phyloP scores from a whole-genome alignment of 2,329 filamentous ascomycete genomes.

The Fusarium kyushuense region DNA sequence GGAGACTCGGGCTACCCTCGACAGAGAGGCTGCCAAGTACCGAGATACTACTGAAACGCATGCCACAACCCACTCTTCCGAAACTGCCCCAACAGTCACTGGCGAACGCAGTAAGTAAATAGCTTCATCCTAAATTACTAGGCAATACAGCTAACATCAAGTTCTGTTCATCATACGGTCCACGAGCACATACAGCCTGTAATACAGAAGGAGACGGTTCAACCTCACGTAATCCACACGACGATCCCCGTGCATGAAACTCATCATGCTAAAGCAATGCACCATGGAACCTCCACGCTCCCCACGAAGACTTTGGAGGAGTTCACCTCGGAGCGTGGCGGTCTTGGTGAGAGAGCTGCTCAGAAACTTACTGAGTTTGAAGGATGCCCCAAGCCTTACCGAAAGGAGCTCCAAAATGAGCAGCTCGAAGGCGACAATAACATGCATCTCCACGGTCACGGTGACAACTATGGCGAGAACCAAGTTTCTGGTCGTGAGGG shows the following conservation, averaged over 20 bases:
- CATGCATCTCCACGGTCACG: constrained; percentile 34
- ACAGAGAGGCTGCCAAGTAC: constrained; percentile 60
- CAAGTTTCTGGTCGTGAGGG: constrained; percentile 15
- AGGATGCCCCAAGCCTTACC: constrained; percentile 65
- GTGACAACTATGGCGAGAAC: constrained; percentile 36
- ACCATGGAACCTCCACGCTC: constrained; percentile 73
- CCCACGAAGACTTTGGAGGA: constrained; percentile 74
- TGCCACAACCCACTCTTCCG: constrained; percentile 46
- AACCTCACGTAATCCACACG: constrained; percentile 77
- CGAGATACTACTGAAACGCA: constrained; percentile 48
- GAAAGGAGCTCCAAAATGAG: constrained; percentile 19
- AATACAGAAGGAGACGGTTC: constrained; percentile 75
- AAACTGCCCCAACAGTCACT: constrained; percentile 43
- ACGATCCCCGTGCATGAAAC: constrained; percentile 79
- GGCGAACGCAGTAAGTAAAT: constrained; percentile 46
- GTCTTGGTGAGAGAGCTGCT: constrained; percentile 65
- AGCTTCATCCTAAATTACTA: too few relatives aligned
- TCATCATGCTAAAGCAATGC: constrained; percentile 73
- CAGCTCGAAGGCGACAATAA: constrained; percentile 30
- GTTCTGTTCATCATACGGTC: too few relatives aligned
- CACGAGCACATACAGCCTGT: constrained; percentile 81
- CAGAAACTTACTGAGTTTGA: constrained; percentile 68
- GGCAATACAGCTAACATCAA: too few relatives aligned
- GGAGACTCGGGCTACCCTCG: constrained; percentile 60
- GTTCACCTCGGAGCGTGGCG: constrained; percentile 63